A percentile compares a stretch with the other conserved stretches of the same genome.
These are phyloP conservation scores for Geosmithia morbida DNA, from an alignment of 2,329 filamentous ascomycete genomes.

Conservation along the genomic window DNA sequence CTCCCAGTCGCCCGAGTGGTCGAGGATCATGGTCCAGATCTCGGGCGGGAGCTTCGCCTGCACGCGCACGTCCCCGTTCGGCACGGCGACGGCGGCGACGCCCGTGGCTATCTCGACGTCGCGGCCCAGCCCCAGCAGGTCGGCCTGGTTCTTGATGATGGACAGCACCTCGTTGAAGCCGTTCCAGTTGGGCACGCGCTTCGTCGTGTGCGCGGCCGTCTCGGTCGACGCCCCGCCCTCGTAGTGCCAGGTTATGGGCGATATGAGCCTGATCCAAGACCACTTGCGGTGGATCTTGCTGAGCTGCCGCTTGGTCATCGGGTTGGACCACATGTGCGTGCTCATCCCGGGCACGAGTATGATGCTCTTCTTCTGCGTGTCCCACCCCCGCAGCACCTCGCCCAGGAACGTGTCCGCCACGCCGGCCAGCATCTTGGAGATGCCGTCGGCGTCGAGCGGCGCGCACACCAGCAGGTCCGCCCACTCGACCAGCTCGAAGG, in stretches of 20 bases:
- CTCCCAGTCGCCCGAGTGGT: slow-evolving; percentile 82
- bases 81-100: slow-evolving; percentile 13
- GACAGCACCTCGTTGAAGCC: slow-evolving; percentile 58
- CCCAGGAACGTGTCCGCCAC: slow-evolving; percentile 69
- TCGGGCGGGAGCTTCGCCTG: slow-evolving; percentile 57
- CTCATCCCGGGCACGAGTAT: slow-evolving; percentile 83
- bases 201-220: slow-evolving; percentile 21
- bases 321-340: slow-evolving; percentile 77
- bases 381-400: slow-evolving; percentile 74
- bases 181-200: slow-evolving; percentile 44
- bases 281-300: slow-evolving; percentile 72
- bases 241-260: slow-evolving; percentile 73
- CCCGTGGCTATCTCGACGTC: slow-evolving; percentile 45
- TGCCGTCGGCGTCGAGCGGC: slow-evolving; percentile 69
- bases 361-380: slow-evolving; percentile 63
- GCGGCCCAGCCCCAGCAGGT: slow-evolving; percentile 58
- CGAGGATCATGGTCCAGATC: slow-evolving; percentile 79
- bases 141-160: slow-evolving; percentile 63
- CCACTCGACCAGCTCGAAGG: slow-evolving; percentile 66
- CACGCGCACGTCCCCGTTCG: slow-evolving; percentile 15
- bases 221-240: slow-evolving; percentile 18
- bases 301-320: slow-evolving; percentile 76
- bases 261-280: slow-evolving; percentile 73
- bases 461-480: slow-evolving; percentile 75
- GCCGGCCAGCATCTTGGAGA: slow-evolving; percentile 79